Percentiles rank a stretch among this genome's conserved stretches.
Conservation (phyloP, 2,329 filamentous ascomycete genomes). For the Teratosphaeria epicoccoides region DNA sequence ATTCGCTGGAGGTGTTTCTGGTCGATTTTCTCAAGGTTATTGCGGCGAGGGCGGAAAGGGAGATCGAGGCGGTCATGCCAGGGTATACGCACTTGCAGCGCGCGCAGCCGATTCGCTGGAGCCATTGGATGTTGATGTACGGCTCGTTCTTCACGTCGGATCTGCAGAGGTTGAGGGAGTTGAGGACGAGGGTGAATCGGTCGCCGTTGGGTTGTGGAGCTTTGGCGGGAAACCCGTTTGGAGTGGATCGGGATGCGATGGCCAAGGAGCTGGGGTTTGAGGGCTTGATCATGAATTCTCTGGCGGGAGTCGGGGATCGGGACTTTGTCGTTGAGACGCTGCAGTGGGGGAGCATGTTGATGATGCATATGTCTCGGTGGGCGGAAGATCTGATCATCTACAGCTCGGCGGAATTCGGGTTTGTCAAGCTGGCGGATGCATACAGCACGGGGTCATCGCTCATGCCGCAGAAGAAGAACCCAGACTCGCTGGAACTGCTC, state of each 20-base stretch:
- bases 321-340: constrained; percentile 77
- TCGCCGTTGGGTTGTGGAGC: constrained; percentile 64
- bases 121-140: constrained; percentile 70
- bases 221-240: constrained; percentile 71
- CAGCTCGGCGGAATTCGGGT: constrained; percentile 64
- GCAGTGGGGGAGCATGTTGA: constrained; percentile 68
- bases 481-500: constrained; percentile 62
- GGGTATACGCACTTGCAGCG: constrained; percentile 83
- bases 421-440: constrained; percentile 64
- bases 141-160: constrained; percentile 61
- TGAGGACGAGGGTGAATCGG: constrained; percentile 62
- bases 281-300: constrained; percentile 62
- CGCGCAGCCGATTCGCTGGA: constrained; percentile 70
- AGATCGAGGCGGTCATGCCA: constrained; percentile 72
- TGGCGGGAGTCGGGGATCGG: constrained; percentile 64
- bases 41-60: constrained; percentile 57
- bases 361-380: constrained; percentile 70
- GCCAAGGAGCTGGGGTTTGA: constrained; percentile 73
- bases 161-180: constrained; percentile 64
- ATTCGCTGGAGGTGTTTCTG: constrained; percentile 57
- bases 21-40: constrained; percentile 60
- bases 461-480: constrained; percentile 82
- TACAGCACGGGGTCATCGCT: constrained; percentile 67
- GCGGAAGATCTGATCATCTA: constrained; percentile 82
- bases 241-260: constrained; percentile 69